Percentiles rank a stretch among this genome's conserved stretches.
These are phyloP conservation scores for Cercospora janseana DNA, from an alignment of 2,329 filamentous ascomycete genomes.

Conservation along the genomic window DNA sequence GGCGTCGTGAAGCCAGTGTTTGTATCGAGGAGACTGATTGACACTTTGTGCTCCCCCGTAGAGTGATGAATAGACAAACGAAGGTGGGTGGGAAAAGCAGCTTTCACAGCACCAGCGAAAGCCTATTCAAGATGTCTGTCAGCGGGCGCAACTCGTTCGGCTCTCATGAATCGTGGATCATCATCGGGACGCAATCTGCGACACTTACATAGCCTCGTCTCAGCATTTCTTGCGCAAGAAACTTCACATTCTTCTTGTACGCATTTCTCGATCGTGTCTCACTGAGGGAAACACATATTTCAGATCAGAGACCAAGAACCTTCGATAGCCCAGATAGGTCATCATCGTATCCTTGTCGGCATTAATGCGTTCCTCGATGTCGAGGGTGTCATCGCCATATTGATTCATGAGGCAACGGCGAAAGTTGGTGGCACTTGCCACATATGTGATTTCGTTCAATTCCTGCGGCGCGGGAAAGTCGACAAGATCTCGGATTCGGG, in stretches of 20 bases:
- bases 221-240: slow-evolving; percentile 23
- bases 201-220: slow-evolving; percentile 24
- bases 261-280: slow-evolving; percentile 12
- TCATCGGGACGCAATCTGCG: neutral
- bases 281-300: slow-evolving; percentile 20
- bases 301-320: slow-evolving; percentile 20
- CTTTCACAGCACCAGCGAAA: slow-evolving; percentile 20
- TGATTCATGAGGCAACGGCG: slow-evolving; percentile 17
- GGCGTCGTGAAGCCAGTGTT: slow-evolving; percentile 20
- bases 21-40: slow-evolving; percentile 16
- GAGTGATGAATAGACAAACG: slow-evolving; percentile 18
- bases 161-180: neutral
- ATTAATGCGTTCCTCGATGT: slow-evolving; percentile 9
- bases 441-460: slow-evolving; percentile 22
- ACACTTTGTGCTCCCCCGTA: slow-evolving; percentile 12
- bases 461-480: slow-evolving; percentile 17
- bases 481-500: slow-evolving; percentile 19
- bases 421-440: slow-evolving; percentile 24
- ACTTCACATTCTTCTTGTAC: slow-evolving; percentile 21
- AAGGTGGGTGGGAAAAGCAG: slow-evolving; percentile 16
- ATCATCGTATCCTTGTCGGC: slow-evolving; percentile 18
- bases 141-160: neutral
- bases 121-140: slow-evolving; percentile 5
- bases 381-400: slow-evolving; percentile 16
- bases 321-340: slow-evolving; percentile 22